Evolutionary conservation across 116 monocot species (phyloP).

Genomic region (Iris pallida): DNA sequence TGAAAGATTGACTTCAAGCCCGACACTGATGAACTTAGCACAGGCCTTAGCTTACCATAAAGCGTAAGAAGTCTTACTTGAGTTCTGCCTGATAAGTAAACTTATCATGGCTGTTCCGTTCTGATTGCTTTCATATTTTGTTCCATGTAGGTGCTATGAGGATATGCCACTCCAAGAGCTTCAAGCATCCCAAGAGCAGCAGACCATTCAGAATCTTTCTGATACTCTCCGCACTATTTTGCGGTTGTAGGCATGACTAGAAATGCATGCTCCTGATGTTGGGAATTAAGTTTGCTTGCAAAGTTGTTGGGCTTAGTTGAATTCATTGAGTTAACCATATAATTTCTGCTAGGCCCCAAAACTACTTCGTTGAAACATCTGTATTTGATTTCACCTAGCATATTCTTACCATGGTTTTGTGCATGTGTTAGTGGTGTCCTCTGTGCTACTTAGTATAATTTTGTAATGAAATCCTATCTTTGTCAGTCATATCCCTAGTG

Average conservation of each 20-base stretch:
- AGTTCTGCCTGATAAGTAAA: neutral
- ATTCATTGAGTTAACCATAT: too few relatives aligned
- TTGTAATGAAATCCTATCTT: too few relatives aligned
- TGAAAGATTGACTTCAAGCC: conserved; percentile 61
- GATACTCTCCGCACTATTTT: conserved; percentile 80
- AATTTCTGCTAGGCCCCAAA: too few relatives aligned
- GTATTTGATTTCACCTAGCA: too few relatives aligned
- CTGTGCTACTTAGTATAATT: too few relatives aligned
- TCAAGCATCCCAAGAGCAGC: conserved; percentile 75
- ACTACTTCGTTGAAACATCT: too few relatives aligned
- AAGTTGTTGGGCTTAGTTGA: neutral
- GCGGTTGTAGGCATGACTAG: conserved; percentile 39
- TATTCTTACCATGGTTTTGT: too few relatives aligned
- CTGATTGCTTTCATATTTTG: neutral
- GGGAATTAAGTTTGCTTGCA: neutral
- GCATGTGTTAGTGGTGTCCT: too few relatives aligned
- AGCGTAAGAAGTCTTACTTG: conserved; percentile 33
- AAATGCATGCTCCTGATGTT: neutral
- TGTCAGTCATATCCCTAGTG: too few relatives aligned
- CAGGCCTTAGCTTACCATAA: conserved; percentile 85
- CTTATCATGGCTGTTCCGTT: neutral
- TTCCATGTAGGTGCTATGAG: conserved; percentile 65
- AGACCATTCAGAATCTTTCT: conserved; percentile 75
- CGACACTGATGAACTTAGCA: conserved; percentile 86
- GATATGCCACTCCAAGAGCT: conserved; percentile 89